Conservation (phyloP, 2,329 filamentous ascomycete genomes). For the Sclerotinia spermophila region DNA sequence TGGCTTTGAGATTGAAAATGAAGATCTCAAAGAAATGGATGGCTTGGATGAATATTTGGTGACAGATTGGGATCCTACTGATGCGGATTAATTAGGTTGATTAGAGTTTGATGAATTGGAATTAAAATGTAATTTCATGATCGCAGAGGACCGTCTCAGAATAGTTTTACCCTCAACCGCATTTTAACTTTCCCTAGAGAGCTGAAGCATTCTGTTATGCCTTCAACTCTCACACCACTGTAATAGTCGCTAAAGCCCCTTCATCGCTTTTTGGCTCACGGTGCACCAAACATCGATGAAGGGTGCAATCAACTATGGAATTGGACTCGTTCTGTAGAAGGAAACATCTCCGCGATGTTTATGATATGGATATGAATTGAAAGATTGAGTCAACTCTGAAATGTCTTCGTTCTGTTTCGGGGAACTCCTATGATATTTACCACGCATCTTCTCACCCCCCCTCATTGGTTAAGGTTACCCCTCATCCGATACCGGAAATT, state of each 20-base stretch:
- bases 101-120: not conserved
- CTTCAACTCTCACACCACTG: not conserved
- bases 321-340: not conserved
- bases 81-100: slow-evolving; percentile 33
- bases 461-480: not conserved
- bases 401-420: not conserved
- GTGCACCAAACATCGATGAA: not conserved
- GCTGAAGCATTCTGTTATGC: not conserved
- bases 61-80: slow-evolving; percentile 59
- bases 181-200: not conserved
- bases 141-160: not conserved
- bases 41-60: slow-evolving; percentile 68
- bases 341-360: not conserved
- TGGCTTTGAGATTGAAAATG: slow-evolving; percentile 56
- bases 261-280: not conserved
- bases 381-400: not conserved
- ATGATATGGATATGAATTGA: not conserved
- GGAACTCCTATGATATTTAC: not conserved
- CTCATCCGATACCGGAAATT: slow-evolving; percentile 8
- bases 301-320: not conserved
- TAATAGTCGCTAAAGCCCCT: slow-evolving; percentile 2
- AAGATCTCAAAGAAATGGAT: slow-evolving; percentile 62
- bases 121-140: not conserved
- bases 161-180: not conserved
- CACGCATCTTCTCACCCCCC: not conserved